Evolutionary conservation across 176 grass and related monocot genomes (phyloP).

Genomic region (Oryza meridionalis): DNA sequence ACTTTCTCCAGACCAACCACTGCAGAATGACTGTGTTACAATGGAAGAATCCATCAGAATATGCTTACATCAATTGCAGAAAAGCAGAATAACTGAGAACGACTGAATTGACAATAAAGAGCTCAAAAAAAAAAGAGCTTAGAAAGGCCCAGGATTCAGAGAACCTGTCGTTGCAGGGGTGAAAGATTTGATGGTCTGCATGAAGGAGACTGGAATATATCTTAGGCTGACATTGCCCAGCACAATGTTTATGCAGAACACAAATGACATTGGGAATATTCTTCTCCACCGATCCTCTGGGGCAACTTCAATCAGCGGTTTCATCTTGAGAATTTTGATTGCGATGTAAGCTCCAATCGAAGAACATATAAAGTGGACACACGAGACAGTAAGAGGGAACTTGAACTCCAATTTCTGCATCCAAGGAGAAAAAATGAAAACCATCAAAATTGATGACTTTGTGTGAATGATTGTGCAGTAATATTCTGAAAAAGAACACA

Average conservation of each 20-base stretch:
- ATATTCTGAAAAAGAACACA: no score
- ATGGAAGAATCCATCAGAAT: constrained; percentile 25
- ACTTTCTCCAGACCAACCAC: constrained; percentile 80
- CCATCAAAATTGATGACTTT: constrained; percentile 12
- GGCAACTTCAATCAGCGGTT: constrained; percentile 91
- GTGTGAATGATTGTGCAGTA: not conserved
- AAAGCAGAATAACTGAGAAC: not conserved
- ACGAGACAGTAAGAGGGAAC: constrained; percentile 93
- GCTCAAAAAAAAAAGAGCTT: no score
- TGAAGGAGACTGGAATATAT: constrained; percentile 95
- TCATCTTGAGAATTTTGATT: constrained; percentile 80
- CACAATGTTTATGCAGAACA: constrained; percentile 98
- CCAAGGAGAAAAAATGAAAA: not conserved
- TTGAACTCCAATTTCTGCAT: constrained; percentile 94
- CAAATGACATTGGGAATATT: constrained; percentile 99
- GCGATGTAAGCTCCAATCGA: constrained; percentile 80
- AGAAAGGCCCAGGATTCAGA: not conserved
- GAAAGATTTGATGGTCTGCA: constrained; percentile 99
- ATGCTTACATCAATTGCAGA: not conserved
- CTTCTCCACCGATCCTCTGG: constrained; percentile 86
- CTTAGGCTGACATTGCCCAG: constrained; percentile 91
- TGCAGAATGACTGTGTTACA: constrained; percentile 70
- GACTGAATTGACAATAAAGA: not conserved
- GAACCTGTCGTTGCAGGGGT: constrained; percentile 96
- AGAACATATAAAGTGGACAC: constrained; percentile 97